phyloP scores from a whole-genome alignment of 768 basidiomycete species.

The Boletus rubropictus region DNA sequence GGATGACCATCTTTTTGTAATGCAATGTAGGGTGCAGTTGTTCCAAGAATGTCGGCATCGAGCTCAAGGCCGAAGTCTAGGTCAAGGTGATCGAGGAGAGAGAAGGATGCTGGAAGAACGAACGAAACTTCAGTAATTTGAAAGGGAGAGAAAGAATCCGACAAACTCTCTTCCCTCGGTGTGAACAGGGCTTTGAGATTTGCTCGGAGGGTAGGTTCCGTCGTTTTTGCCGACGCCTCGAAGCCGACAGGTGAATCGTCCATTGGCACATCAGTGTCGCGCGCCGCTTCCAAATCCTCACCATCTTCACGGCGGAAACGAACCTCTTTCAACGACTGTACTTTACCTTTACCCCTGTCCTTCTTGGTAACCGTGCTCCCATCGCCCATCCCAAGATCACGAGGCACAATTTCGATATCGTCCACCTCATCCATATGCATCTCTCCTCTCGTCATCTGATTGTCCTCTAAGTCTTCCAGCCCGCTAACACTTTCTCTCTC shows the following conservation, averaged over 20 bases:
- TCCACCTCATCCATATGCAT: constrained; percentile 23
- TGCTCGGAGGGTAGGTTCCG: constrained; percentile 7
- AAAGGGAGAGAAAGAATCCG: neutral
- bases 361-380: neutral
- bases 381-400: neutral
- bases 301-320: neutral
- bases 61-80: constrained; percentile 70
- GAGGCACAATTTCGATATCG: constrained; percentile 16
- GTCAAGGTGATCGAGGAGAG: constrained; percentile 69
- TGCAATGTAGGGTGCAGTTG: constrained; percentile 13
- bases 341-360: constrained; percentile 21
- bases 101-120: constrained; percentile 51
- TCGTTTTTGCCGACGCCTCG: neutral
- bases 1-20: neutral
- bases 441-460: neutral
- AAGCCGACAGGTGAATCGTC: neutral
- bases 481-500: constrained; percentile 56
- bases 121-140: neutral
- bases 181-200: constrained; percentile 72
- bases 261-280: constrained; percentile 12
- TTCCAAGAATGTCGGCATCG: constrained; percentile 46
- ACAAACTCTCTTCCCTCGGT: constrained; percentile 59
- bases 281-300: neutral
- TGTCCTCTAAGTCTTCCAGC: constrained; percentile 35
- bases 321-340: constrained; percentile 9